phyloP scores from a whole-genome alignment of 202 grass and related monocot genomes.

The Hordeum pubiflorum region DNA sequence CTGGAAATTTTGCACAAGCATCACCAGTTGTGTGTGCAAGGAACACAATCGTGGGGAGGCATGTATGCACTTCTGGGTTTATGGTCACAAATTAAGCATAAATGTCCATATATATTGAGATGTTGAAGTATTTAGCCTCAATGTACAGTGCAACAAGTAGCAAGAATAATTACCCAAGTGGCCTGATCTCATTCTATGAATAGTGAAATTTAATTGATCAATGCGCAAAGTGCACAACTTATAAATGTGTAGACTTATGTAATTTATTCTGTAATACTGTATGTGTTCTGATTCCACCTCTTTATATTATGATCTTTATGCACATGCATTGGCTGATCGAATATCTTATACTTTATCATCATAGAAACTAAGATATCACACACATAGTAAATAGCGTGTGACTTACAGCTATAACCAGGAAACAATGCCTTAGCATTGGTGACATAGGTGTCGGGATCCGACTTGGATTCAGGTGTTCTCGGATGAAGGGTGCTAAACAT shows the following conservation, averaged over 20 bases:
- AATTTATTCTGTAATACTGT: not conserved
- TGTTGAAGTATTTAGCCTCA: not conserved
- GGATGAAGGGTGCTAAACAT: not conserved
- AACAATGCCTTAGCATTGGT: not conserved
- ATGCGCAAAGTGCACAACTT: not conserved
- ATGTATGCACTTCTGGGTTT: not conserved
- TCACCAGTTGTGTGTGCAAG: not conserved
- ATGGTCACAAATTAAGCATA: not conserved
- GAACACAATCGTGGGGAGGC: not conserved
- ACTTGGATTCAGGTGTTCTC: not conserved
- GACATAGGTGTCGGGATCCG: not conserved
- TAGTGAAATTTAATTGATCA: not conserved
- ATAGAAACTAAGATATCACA: not conserved
- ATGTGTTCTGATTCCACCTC: not conserved
- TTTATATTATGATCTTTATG: not conserved
- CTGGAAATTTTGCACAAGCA: not conserved
- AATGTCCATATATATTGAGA: not conserved
- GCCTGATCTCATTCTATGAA: not conserved
- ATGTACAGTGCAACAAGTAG: slow-evolving; percentile 2
- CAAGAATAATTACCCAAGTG: not conserved
- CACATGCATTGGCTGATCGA: not conserved
- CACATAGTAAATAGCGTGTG: not conserved
- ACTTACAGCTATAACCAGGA: not conserved
- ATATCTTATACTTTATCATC: not conserved
- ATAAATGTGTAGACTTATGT: not conserved